Base-by-base conservation (phyloP, 1,284 basidiomycete species). In the Malassezia furfur region DNA sequence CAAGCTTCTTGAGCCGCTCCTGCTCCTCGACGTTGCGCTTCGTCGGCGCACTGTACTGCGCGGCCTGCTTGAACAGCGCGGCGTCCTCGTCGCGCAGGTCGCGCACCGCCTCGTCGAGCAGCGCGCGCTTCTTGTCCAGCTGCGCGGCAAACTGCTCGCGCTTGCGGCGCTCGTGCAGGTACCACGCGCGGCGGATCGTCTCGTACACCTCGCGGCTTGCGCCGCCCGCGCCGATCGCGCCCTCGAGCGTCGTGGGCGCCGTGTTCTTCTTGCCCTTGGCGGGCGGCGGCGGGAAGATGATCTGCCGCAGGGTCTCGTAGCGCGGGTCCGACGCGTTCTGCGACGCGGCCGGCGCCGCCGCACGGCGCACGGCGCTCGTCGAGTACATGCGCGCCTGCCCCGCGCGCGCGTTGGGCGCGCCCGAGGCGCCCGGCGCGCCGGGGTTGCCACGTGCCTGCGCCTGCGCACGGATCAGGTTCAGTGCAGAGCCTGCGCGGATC, bases 151-250 rank as follows among this genome's bases (percentile, higher is more conserved):
- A 59, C 19, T 45, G 51, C 44, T 85, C 83, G 45, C 89, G 81
- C 54, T 83, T 66, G 66, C 86, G 83, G 34, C 89, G 81, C 66
- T 84, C 81, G 77, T 86, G 84, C 19, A 96, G 80, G 52, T 85
- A 78, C 86, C 87, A 96, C 3, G 91, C 91, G 36, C 91, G 84
- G 63, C 87, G 86, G 61, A 96, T 90, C 7, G 91, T 96, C 65
- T 89, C 84, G 78, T 96, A 89, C 0, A 88, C 88, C 76, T 96
- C 90, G 21, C 61, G 60, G 19, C 64, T 63, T 0, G 52, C 63
- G 10, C 50, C 52, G 22, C 61, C 63, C 21, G 58, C 60, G 9
- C 61, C 61, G 4, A 66, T 50, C 5, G 65, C 62, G 3, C 55
- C 56, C 5, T 59, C 59, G 3, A 60, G 54, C 5, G 62, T 63